Evolutionary conservation across 73 alveolate genomes (phyloP).

Genomic region (Paramecium sexaurelia): DNA sequence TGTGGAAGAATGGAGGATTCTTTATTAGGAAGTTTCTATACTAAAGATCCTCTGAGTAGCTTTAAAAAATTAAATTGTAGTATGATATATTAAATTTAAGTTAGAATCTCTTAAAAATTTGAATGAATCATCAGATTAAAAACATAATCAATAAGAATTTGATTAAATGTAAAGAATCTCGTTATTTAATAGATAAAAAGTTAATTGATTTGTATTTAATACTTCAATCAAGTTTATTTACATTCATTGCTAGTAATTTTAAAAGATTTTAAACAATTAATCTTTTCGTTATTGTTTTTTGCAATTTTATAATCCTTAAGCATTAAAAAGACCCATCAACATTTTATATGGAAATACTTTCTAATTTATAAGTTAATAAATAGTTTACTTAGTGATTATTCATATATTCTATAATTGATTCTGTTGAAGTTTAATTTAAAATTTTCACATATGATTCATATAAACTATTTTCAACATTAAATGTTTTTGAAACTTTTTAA

Average conservation of each 20-base stretch:
- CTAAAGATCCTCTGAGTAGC: conserved; percentile 39
- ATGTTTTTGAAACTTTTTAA: background rate
- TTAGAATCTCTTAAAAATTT: background rate
- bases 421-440: background rate
- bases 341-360: conserved; percentile 23
- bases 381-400: background rate
- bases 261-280: background rate
- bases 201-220: background rate
- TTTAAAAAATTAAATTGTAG: conserved; percentile 8
- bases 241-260: background rate
- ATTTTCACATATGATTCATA: conserved; percentile 3
- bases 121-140: background rate
- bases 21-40: background rate
- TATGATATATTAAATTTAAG: background rate
- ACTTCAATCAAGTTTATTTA: background rate
- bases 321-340: conserved; percentile 18
- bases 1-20: background rate
- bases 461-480: background rate
- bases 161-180: conserved; percentile 20
- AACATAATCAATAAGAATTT: background rate
- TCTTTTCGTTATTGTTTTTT: conserved; percentile 6
- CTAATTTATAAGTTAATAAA: background rate
- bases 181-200: conserved; percentile 7
- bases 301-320: background rate
- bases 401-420: background rate